Evolutionary conservation across 106 monocot genomes (phyloP), one percentile per base, ranked within the genome.

Genomic region (Vanilla planifolia): DNA sequence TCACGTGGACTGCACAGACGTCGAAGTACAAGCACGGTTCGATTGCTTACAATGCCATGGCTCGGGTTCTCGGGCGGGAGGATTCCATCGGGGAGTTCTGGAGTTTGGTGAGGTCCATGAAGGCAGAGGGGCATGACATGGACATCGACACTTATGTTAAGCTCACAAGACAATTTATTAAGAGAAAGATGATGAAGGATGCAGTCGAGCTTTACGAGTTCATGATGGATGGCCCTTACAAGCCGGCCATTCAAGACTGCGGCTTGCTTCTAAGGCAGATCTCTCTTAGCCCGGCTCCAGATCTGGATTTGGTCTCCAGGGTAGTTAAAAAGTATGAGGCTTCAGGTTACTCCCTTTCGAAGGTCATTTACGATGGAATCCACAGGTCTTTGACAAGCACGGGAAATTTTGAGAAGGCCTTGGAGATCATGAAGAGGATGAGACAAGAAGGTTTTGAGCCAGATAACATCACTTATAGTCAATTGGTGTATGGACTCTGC

Each of bases 211-310:
- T 96, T 27, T 96, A 91, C 20, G 96, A 96, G 64, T 42, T 72
- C 41, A 91, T 91, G 96, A 96, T 96, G 90, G 87, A 87, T 30
- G 79, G 96, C 2, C 87, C 96, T 19, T 96, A 81, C 69, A 90
- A 84, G 65, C 96, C 96, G 17, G 58, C 86, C 1, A 40, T 77
- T 5, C 79, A 91, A 48, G 90, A 96, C 20, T 86, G 90, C 26
- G 74, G 78, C 6, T 13, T 81, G 16, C 76, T 96, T 15, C 59
- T 96, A 7, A 61, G 96, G 76, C 78, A 74, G 48, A 91, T 96
- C 26, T 67, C 96, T 0, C 9, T 75, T 9, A 47, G 51, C n/a
- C 59, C 63, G 2, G 21, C 15, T 15, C 89, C 89, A 2, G 87
- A 96, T 30, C 65, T 87, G 2, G 79, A 75, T 17, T 51, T 96